Percentiles rank a stretch among this genome's conserved stretches.
Conservation (phyloP, 1,284 basidiomycete species). For the Blastosporella zonata region DNA sequence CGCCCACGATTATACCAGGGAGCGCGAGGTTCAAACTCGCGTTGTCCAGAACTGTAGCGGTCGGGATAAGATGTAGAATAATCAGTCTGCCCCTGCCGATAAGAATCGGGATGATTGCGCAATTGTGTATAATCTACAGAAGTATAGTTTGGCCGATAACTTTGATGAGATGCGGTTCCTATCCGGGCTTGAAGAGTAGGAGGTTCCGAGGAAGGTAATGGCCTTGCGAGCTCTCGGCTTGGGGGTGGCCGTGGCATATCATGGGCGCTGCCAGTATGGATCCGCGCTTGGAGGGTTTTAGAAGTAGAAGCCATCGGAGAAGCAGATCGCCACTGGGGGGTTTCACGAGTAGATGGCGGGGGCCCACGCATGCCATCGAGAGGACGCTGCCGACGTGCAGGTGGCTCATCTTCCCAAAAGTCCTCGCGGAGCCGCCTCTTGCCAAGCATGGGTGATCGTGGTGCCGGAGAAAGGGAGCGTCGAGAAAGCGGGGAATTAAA, state of each 20-base stretch:
- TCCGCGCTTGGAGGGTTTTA: background rate
- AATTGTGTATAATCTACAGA: constrained; percentile 3
- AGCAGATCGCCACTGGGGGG: constrained; percentile 2
- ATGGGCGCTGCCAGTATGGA: background rate
- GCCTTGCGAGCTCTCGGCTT: constrained; percentile 9
- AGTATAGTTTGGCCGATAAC: constrained; percentile 15
- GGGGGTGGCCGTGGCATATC: constrained; percentile 3
- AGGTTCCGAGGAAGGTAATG: constrained; percentile 13
- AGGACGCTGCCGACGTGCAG: constrained; percentile 9
- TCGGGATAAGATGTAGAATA: background rate
- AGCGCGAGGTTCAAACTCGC: constrained; percentile 1
- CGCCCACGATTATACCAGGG: constrained; percentile 4
- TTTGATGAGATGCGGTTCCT: constrained; percentile 5
- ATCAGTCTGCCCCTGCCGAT: background rate
- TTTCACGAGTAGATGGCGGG: background rate
- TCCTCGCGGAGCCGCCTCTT: constrained; percentile 17
- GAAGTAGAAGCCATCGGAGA: constrained; percentile 3
- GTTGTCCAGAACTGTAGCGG: constrained; percentile 2
- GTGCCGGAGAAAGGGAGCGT: background rate
- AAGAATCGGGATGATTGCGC: constrained; percentile 3
- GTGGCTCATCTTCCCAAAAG: constrained; percentile 7
- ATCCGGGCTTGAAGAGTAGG: constrained; percentile 19
- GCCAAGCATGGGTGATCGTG: constrained; percentile 14
- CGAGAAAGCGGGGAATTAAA: background rate
- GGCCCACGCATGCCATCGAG: constrained; percentile 6